Base-by-base conservation (phyloP, 371 early-diverging fungal genomes). In the Cokeromyces recurvatus region DNA sequence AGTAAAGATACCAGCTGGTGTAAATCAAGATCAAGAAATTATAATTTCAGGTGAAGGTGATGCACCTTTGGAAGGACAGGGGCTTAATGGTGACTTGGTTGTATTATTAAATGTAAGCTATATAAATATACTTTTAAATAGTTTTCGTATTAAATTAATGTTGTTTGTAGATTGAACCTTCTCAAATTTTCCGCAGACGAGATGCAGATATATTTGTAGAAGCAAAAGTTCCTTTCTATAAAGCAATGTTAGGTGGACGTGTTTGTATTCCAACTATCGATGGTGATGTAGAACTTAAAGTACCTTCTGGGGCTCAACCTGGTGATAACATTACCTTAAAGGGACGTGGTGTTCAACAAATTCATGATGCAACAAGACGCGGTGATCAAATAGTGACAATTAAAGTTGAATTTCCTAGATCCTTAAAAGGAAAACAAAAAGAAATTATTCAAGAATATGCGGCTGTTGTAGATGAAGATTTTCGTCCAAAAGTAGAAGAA, bases 301-400 rank as follows among this genome's bases (percentile, higher is more conserved):
- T 96, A 15, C 87, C 84, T 5, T 54, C 86, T 5, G 95, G 94
- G 17, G 78, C 89, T 16, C 97, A 96, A 58, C 90, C 94, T 0
- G 86, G 83, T 12, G 95, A 94, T 23, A 74, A 77, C 38, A 84
- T 85, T 52, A 68, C 83, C 11, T 64, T 96, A 54, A 76, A 85
- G 50, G 73, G 74, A 9, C 81, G 89, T 20, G 97, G 97, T 38
- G 80, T 90, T 20, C 68, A 70, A 41, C 61, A 74, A 25, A 40
- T 87, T 22, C 71, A 74, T 29, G 53, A 60, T 14, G 59, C 61
- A 6, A 63, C 57, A 10, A n/a, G n/a, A n/a, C 74, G 84, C 21
- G 96, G 96, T 20, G 94, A 96, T 66, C 91, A 93, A 68, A 86
- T 81, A 46, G 85, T 96, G 15, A 85, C 79, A 10, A 57, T 96